Percentiles rank a stretch among this genome's conserved stretches.
These are phyloP conservation scores for Leucocoprinus sp. DNA, from an alignment of 768 basidiomycete genomes.

Conservation along the genomic window DNA sequence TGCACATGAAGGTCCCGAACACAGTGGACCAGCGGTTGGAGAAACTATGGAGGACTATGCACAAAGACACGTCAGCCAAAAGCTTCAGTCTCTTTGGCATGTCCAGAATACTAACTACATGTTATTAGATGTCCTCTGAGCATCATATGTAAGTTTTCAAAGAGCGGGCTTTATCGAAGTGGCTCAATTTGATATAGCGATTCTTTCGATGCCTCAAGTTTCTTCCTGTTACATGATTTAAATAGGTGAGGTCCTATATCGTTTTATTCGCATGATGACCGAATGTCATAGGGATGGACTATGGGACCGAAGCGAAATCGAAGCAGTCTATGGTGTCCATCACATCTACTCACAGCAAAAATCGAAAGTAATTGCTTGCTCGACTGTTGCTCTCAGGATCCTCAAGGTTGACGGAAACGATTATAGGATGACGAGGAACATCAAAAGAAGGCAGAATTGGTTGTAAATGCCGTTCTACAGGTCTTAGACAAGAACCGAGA, in stretches of 20 bases:
- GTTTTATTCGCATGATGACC: slow-evolving; percentile 4
- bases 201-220: slow-evolving; percentile 75
- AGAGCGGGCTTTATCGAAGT: not conserved
- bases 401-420: not conserved
- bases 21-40: slow-evolving; percentile 37
- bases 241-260: slow-evolving; percentile 48
- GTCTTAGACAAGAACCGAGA: slow-evolving; percentile 70
- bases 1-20: slow-evolving; percentile 57
- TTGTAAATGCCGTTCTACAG: slow-evolving; percentile 64
- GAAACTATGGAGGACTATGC: slow-evolving; percentile 82
- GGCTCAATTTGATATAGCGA: slow-evolving; percentile 38
- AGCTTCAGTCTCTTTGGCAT: not conserved
- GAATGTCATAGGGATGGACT: slow-evolving; percentile 51
- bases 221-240: slow-evolving; percentile 94
- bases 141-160: slow-evolving; percentile 66
- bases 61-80: slow-evolving; percentile 72
- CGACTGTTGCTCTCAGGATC: not conserved
- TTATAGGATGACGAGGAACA: slow-evolving; percentile 67
- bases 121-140: slow-evolving; percentile 75
- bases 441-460: slow-evolving; percentile 70
- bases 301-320: slow-evolving; percentile 84
- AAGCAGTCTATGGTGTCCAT: slow-evolving; percentile 94
- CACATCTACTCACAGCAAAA: slow-evolving; percentile 82
- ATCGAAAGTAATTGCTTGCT: slow-evolving; percentile 42
- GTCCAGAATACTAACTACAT: slow-evolving; percentile 7